phyloP scores from a whole-genome alignment of 768 basidiomycete genomes.

The Amanita exitialis region DNA sequence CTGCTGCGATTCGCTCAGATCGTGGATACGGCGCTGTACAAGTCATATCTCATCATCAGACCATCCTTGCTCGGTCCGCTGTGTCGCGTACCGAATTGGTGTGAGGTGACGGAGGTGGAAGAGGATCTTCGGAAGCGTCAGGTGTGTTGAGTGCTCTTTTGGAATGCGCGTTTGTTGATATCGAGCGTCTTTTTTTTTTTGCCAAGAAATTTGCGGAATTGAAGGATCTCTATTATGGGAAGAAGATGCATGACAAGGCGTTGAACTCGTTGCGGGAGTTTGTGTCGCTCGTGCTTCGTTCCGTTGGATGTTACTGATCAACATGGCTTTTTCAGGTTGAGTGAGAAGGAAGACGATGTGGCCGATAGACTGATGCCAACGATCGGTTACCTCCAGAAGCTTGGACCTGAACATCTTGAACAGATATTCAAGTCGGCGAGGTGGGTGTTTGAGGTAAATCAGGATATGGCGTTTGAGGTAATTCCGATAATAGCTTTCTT shows the following conservation, averaged over 20 bases:
- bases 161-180: not conserved
- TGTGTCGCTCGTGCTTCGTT: constrained; percentile 15
- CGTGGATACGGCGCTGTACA: constrained; percentile 92
- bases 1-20: constrained; percentile 86
- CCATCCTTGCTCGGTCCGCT: constrained; percentile 77
- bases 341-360: constrained; percentile 65
- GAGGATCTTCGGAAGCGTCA: constrained; percentile 71
- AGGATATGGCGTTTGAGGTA: constrained; percentile 71
- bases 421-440: constrained; percentile 74
- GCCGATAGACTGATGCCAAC: constrained; percentile 78
- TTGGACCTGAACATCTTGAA: constrained; percentile 73
- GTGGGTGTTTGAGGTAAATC: constrained; percentile 79
- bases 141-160: constrained; percentile 31
- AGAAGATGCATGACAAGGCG: constrained; percentile 92
- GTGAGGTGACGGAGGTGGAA: constrained; percentile 91
- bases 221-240: constrained; percentile 85
- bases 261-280: constrained; percentile 78
- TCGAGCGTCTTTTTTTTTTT: not conserved
- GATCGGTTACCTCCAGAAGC: constrained; percentile 82
- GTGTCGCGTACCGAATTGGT: constrained; percentile 93
- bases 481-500: not conserved
- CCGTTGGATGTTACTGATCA: not conserved
- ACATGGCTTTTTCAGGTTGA: constrained; percentile 39
- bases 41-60: constrained; percentile 76
- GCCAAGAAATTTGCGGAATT: constrained; percentile 84